Evolutionary conservation across 1,284 basidiomycete genomes (phyloP), one percentile per base, ranked within the genome.

Genomic region (Puccinia coronata): DNA sequence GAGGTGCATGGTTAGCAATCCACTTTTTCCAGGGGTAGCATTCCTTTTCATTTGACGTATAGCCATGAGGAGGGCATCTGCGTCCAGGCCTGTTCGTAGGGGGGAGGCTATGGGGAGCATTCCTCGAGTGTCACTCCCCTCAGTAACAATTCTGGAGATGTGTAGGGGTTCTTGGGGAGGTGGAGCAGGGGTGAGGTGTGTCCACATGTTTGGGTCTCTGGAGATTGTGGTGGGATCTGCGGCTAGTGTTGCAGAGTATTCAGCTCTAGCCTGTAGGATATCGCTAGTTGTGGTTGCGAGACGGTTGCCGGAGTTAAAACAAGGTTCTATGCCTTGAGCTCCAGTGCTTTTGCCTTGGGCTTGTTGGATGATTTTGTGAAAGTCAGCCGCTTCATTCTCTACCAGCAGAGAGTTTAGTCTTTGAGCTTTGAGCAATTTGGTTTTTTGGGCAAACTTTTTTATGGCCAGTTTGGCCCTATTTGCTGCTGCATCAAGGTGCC

Each of bases 21-120:
- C 72, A 61, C 55, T 75, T 34, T 75, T 75, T n/a, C 53, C 72
- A 20, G 53, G 55, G 2, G 72, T 55, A 12, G 72, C 34, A 23
- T 61, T 75, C 34, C 25, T 11, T 20, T 75, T 1, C 1, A 75
- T 75, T 14, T 61, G 34, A 1, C 55, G 1, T 1, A 75, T 75
- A 28, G 72, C 72, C 39, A 61, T 61, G 1, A 75, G 34, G 34
- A 61, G 36, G 49, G 18, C 49, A 4, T 51, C 11, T 51, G 8
- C 49, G 23, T 51, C 49, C 12, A 20, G 11, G 23, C 11, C 8
- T 4, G 49, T 51, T 51, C 16, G 9, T 8, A 20, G 20, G 5
- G 5, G 5, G 20, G 5, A 5, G 11, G 11, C 51, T 20, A 53
- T 8, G 6, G 43, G 16, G 43, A 8, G 6, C 6, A 47, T 8